Conservation (phyloP, 495 filamentous ascomycete species). For the Pyronema omphalodes region DNA sequence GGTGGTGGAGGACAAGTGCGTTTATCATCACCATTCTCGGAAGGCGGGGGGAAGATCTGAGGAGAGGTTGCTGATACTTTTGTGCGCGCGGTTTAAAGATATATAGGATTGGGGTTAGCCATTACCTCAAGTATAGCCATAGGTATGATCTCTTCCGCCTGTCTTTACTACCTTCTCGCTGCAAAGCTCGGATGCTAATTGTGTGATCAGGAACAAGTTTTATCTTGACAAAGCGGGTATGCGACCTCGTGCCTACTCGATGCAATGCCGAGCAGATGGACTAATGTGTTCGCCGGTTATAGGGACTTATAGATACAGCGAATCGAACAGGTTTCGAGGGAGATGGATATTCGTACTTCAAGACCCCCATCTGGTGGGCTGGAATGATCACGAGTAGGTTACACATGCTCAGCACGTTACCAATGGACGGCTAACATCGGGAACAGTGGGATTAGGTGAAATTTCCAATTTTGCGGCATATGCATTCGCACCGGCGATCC, state of each 20-base stretch:
- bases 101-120: conserved; percentile 75
- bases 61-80: conserved; percentile 11
- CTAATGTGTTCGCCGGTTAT: conserved; percentile 1
- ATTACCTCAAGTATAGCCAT: conserved; percentile 85
- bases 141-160: conserved; percentile 34
- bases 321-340: conserved; percentile 90
- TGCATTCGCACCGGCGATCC: conserved; percentile 90
- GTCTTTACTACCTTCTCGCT: background rate
- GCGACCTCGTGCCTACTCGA: conserved; percentile 13
- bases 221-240: conserved; percentile 82
- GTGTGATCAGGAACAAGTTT: conserved; percentile 59
- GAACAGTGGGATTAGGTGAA: conserved; percentile 60
- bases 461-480: conserved; percentile 94
- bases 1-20: conserved; percentile 81
- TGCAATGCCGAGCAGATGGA: background rate
- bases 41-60: conserved; percentile 3
- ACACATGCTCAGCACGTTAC: background rate
- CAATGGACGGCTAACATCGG: background rate
- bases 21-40: conserved; percentile 1
- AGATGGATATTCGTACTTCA: conserved; percentile 84
- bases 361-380: conserved; percentile 86
- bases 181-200: conserved; percentile 2
- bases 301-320: conserved; percentile 81
- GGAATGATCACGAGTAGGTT: conserved; percentile 69
- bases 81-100: conserved; percentile 41